Evolutionary conservation across 257 asterid species (phyloP), one percentile per base, ranked within the genome.

Genomic region (Nicotiana paniculata): DNA sequence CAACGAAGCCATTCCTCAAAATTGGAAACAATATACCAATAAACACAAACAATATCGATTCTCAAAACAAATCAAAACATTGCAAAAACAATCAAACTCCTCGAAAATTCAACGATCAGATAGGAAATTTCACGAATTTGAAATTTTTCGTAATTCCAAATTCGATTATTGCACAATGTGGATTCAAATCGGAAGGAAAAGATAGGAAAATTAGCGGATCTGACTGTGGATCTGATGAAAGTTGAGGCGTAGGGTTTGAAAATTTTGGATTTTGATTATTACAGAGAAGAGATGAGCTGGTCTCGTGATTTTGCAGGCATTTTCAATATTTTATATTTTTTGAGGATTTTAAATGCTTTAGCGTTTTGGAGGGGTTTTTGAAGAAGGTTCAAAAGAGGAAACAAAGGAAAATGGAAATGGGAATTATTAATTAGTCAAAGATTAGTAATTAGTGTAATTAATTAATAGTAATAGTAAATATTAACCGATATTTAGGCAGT

Each of bases 1-100:
- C 63, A 84, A 85, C 3, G 88, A 85, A 83, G 90, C 89, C 97
- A 94, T 92, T 32, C 81, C 81, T 80, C 78, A 66, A 74, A 79
- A 75, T 55, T 70, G 33, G 0, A 26, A 66, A 51, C 59, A 28
- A 26, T 30, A 17, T 51, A 28, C n/a, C 80, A 15, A 43, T 43
- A 77, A 63, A 13, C 51, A 21, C 63, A 46, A 64, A 0, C 53
- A 66, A 80, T 65, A 66, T 24, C 63, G 83, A 65, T 80, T 58
- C 43, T 65, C 54, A 81, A 66, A n/a, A 18, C n/a, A 63, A 48
- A 57, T 66, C 26, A 66, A 66, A 75, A 51, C 79, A 75, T 75
- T 0, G 43, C 62, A 13, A 75, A 26, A 74, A 48, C 79, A 15
- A 48, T 4, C 16, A 2, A 74, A 74, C 4, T 58, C 26, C 26